A percentile compares a stretch with the other conserved stretches of the same genome.
These are phyloP conservation scores for Hypoxylon sp. DNA, from an alignment of 2,329 filamentous ascomycete species.

Conservation along the genomic window DNA sequence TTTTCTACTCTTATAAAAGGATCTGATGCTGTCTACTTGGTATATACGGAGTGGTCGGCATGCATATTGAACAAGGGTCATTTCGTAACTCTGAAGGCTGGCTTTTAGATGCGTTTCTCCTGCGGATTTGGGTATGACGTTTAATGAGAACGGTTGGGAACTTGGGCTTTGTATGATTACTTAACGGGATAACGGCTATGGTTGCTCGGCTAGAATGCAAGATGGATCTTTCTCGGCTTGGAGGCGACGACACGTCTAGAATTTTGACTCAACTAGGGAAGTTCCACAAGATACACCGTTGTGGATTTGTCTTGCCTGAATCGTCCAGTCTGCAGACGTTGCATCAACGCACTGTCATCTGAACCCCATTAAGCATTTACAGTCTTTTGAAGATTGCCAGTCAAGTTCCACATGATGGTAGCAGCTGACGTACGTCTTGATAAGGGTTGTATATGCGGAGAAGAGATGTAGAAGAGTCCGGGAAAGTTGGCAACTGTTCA, in stretches of 20 bases:
- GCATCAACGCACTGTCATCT: slow-evolving; percentile 31
- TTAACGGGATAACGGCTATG: slow-evolving; percentile 23
- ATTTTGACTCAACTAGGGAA: not conserved
- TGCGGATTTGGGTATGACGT: slow-evolving; percentile 24
- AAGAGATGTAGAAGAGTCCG: not conserved
- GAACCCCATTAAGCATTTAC: slow-evolving; percentile 4
- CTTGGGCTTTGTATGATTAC: slow-evolving; percentile 14
- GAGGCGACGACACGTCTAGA: not conserved
- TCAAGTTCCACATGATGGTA: slow-evolving; percentile 28
- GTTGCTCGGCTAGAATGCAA: slow-evolving; percentile 21
- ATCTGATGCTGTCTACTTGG: slow-evolving; percentile 19
- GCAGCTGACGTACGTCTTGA: slow-evolving; percentile 36
- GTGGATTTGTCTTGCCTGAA: slow-evolving; percentile 12
- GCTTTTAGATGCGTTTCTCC: not conserved
- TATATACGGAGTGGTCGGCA: slow-evolving; percentile 5
- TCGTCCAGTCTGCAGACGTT: slow-evolving; percentile 11
- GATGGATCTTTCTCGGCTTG: slow-evolving; percentile 14
- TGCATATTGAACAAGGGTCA: slow-evolving; percentile 15
- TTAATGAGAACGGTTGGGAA: slow-evolving; percentile 22
- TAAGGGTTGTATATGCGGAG: slow-evolving; percentile 15
- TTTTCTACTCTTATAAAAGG: no score
- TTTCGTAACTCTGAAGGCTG: slow-evolving; percentile 8
- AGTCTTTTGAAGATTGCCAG: slow-evolving; percentile 15
- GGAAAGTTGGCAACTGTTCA: slow-evolving; percentile 6
- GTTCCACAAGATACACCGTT: not conserved